phyloP scores from a whole-genome alignment of 371 early-diverging fungal genomes.

The Mucor velutinosus region DNA sequence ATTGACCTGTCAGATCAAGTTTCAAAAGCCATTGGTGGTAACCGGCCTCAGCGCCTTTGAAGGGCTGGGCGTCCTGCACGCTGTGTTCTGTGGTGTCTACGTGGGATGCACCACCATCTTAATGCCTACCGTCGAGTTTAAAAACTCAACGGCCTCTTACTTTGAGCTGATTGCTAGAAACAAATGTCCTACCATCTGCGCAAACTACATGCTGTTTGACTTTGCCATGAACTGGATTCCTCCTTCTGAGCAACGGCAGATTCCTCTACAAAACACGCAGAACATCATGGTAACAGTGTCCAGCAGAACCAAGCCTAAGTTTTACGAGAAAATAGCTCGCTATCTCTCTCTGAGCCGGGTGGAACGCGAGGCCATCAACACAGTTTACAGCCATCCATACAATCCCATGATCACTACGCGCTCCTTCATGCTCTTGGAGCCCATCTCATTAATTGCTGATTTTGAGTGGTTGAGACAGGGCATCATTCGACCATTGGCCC shows the following conservation, averaged over 20 bases:
- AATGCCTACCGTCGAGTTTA: slow-evolving; percentile 57
- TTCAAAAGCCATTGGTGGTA: slow-evolving; percentile 59
- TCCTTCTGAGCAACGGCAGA: slow-evolving; percentile 35
- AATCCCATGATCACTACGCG: slow-evolving; percentile 81
- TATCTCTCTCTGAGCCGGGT: slow-evolving; percentile 62
- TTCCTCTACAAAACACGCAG: slow-evolving; percentile 62
- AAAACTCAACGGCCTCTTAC: slow-evolving; percentile 57
- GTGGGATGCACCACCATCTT: slow-evolving; percentile 62
- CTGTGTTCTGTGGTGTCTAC: slow-evolving; percentile 72
- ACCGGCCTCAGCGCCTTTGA: slow-evolving; percentile 63
- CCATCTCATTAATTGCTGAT: slow-evolving; percentile 65
- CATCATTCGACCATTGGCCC: slow-evolving; percentile 54
- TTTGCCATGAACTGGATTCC: slow-evolving; percentile 59
- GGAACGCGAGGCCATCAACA: slow-evolving; percentile 62
- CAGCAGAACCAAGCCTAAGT: slow-evolving; percentile 63
- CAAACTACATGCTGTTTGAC: slow-evolving; percentile 70
- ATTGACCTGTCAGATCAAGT: slow-evolving; percentile 69
- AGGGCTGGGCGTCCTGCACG: slow-evolving; percentile 78
- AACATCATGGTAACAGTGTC: slow-evolving; percentile 72
- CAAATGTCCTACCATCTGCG: slow-evolving; percentile 63
- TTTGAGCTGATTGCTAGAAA: slow-evolving; percentile 62
- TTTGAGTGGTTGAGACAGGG: slow-evolving; percentile 65
- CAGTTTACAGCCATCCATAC: slow-evolving; percentile 68
- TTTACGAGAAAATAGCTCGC: slow-evolving; percentile 41
- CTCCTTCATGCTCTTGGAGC: slow-evolving; percentile 72